phyloP scores from a whole-genome alignment of 306 rosid species.

The Pterocarpus macrocarpus region DNA sequence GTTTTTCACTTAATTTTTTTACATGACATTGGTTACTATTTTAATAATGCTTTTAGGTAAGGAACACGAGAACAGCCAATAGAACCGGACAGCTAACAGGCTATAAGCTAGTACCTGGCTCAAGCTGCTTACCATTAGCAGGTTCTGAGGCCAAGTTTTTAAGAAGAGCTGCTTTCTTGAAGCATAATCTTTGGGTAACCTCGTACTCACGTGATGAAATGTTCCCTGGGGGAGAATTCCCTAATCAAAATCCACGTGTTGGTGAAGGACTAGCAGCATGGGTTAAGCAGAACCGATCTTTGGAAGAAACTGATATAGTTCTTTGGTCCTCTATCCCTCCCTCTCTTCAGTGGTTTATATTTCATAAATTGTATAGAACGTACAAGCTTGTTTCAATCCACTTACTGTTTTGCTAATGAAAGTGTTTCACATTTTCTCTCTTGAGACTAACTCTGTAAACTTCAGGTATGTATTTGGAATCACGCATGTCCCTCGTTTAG shows the following conservation, averaged over 20 bases:
- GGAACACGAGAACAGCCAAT: conserved; percentile 77
- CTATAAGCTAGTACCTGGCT: conserved; percentile 85
- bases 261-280: conserved; percentile 82
- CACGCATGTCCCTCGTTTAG: conserved; percentile 77
- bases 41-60: conserved; percentile 58
- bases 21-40: background rate
- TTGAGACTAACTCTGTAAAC: conserved; percentile 10
- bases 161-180: conserved; percentile 87
- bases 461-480: conserved; percentile 84
- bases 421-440: background rate
- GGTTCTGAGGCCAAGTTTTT: conserved; percentile 85
- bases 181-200: conserved; percentile 92
- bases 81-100: conserved; percentile 88
- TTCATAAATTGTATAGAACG: no score
- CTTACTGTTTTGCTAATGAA: background rate
- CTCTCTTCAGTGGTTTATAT: background rate
- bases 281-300: conserved; percentile 74
- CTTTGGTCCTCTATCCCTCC: conserved; percentile 62
- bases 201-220: conserved; percentile 64
- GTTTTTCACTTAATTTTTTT: background rate
- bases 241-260: conserved; percentile 85
- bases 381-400: background rate
- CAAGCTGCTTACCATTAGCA: conserved; percentile 79
- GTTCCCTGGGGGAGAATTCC: conserved; percentile 89
- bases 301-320: conserved; percentile 80